Percentiles rank a stretch among this genome's conserved stretches.
Evolutionary conservation across 352 stramenopile species (phyloP).

Genomic region (Peronospora farinosa): DNA sequence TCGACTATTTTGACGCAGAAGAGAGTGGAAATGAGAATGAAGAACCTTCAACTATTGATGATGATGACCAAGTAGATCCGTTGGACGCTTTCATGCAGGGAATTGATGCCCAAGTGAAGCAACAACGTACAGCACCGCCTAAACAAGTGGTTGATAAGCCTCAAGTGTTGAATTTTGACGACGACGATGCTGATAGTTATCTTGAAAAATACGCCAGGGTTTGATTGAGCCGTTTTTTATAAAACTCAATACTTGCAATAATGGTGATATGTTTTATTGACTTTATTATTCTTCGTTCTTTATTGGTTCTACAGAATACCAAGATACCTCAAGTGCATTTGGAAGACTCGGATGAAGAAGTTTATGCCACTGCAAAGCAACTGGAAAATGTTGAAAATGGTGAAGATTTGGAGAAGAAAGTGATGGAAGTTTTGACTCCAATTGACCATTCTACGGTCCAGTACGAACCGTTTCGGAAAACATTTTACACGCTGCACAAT

Average conservation of each 20-base stretch:
- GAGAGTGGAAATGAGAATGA: conserved; percentile 31
- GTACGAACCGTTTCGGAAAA: conserved; percentile 82
- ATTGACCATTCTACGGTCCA: conserved; percentile 58
- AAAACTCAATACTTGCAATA: background rate
- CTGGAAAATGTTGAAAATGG: conserved; percentile 27
- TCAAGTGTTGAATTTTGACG: conserved; percentile 31
- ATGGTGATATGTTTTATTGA: no score
- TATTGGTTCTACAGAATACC: conserved; percentile 17
- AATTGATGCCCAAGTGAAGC: conserved; percentile 69
- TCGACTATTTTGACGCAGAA: conserved; percentile 68
- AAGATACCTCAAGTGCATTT: conserved; percentile 30
- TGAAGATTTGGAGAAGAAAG: conserved; percentile 40
- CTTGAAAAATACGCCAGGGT: conserved; percentile 31
- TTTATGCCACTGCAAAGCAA: conserved; percentile 57
- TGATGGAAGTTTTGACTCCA: conserved; percentile 69
- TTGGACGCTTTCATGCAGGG: conserved; percentile 81
- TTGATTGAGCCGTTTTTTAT: conserved; percentile 1
- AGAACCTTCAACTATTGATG: conserved; percentile 3
- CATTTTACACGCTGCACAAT: conserved; percentile 59
- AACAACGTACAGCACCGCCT: conserved; percentile 22
- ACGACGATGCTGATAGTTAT: conserved; percentile 31
- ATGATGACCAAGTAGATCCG: conserved; percentile 65
- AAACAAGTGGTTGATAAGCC: conserved; percentile 36
- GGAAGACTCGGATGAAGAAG: conserved; percentile 69
- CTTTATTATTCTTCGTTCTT: no score